phyloP scores from a whole-genome alignment of 371 early-diverging fungal genomes.

The Phascolomyces articulosus region DNA sequence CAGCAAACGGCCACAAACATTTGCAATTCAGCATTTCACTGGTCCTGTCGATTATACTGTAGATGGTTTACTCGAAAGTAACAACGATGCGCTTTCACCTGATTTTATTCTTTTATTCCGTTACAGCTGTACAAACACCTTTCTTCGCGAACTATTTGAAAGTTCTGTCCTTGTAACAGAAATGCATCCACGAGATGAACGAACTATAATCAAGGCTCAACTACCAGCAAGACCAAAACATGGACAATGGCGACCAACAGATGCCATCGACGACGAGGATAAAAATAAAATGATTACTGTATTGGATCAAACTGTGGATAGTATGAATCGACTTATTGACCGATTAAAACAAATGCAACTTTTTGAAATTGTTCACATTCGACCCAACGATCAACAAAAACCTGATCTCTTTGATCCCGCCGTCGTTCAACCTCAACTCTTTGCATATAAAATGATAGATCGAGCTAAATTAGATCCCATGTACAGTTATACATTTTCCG shows the following conservation, averaged over 20 bases:
- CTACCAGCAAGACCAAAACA: slow-evolving; percentile 17
- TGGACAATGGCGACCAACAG: slow-evolving; percentile 12
- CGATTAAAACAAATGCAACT: slow-evolving; percentile 53
- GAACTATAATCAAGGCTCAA: slow-evolving; percentile 46
- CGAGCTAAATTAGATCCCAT: slow-evolving; percentile 18
- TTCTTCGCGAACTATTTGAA: slow-evolving; percentile 82
- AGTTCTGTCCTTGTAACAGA: slow-evolving; percentile 81
- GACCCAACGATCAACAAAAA: slow-evolving; percentile 36
- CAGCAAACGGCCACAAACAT: slow-evolving; percentile 29
- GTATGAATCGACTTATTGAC: slow-evolving; percentile 32
- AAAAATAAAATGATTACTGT: slow-evolving; percentile 25
- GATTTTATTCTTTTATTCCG: slow-evolving; percentile 85
- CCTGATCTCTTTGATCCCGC: slow-evolving; percentile 29
- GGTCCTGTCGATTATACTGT: slow-evolving; percentile 71
- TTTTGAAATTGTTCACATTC: slow-evolving; percentile 68
- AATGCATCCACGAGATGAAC: slow-evolving; percentile 81
- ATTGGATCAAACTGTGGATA: slow-evolving; percentile 24
- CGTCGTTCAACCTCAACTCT: slow-evolving; percentile 50
- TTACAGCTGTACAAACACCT: slow-evolving; percentile 69
- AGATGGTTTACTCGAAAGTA: slow-evolving; percentile 72
- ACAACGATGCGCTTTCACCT: slow-evolving; percentile 73
- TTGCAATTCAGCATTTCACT: slow-evolving; percentile 79
- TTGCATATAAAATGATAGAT: slow-evolving; percentile 35
- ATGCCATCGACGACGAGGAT: background rate
- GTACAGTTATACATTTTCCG: slow-evolving; percentile 46